phyloP scores from a whole-genome alignment of 2,329 filamentous ascomycete species.

The Claviceps capensis region DNA sequence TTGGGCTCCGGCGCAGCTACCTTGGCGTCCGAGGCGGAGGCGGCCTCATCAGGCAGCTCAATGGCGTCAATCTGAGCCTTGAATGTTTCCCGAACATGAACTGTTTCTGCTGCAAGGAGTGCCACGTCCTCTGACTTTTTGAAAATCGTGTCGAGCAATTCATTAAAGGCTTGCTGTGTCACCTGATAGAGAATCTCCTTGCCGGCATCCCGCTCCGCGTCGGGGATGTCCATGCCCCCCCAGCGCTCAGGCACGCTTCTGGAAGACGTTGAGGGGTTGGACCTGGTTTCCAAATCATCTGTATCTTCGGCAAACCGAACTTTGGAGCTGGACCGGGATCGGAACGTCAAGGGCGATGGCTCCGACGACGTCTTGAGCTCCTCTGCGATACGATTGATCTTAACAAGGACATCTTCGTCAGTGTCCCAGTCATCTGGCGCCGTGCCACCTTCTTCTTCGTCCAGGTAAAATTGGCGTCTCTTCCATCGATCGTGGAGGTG shows the following conservation, averaged over 20 bases:
- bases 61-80: constrained; percentile 33
- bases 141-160: constrained; percentile 79
- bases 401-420: constrained; percentile 41
- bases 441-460: constrained; percentile 67
- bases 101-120: constrained; percentile 51
- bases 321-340: constrained; percentile 61
- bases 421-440: constrained; percentile 50
- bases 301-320: constrained; percentile 62
- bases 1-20: background rate
- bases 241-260: constrained; percentile 59
- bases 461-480: constrained; percentile 66
- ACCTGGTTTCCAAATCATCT: constrained; percentile 55
- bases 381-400: constrained; percentile 14
- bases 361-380: constrained; percentile 31
- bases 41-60: constrained; percentile 15
- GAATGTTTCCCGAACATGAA: constrained; percentile 44
- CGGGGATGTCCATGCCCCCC: constrained; percentile 66
- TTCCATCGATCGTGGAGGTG: constrained; percentile 60
- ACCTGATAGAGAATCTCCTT: constrained; percentile 85
- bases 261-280: constrained; percentile 61
- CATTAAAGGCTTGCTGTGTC: constrained; percentile 81
- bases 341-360: constrained; percentile 12
- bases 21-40: background rate
- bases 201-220: constrained; percentile 69
- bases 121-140: constrained; percentile 65